A percentile compares a stretch with the other conserved stretches of the same genome.
Conservation (phyloP, 805 yeast species). For the Teunomyces atbi region DNA sequence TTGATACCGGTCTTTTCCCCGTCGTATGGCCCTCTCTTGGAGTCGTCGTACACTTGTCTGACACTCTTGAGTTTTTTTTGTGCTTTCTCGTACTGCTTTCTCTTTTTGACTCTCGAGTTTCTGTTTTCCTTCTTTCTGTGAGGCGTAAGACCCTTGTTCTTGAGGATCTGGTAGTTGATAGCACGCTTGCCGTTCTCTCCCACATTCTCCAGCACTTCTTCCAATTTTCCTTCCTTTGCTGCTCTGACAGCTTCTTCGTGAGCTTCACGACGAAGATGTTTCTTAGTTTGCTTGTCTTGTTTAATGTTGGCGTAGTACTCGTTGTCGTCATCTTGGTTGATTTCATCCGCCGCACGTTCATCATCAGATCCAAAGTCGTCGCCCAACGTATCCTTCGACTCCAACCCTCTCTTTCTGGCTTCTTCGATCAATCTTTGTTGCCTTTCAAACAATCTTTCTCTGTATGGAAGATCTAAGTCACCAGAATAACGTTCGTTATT, state of each 20-base stretch:
- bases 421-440: conserved; percentile 84
- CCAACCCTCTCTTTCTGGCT: conserved; percentile 78
- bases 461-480: conserved; percentile 88
- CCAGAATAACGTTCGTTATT: conserved; percentile 64
- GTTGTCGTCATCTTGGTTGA: conserved; percentile 48
- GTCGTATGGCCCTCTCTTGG: conserved; percentile 67
- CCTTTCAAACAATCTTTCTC: conserved; percentile 85
- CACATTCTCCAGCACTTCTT: conserved; percentile 62
- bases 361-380: conserved; percentile 51
- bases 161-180: conserved; percentile 87
- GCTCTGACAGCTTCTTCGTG: conserved; percentile 74
- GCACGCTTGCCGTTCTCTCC: conserved; percentile 92
- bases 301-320: conserved; percentile 60
- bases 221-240: conserved; percentile 79
- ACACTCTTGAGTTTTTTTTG: conserved; percentile 89
- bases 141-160: conserved; percentile 95
- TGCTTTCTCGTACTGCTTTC: conserved; percentile 93
- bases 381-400: conserved; percentile 54
- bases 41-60: conserved; percentile 81
- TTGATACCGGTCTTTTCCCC: conserved; percentile 98
- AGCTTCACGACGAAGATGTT: conserved; percentile 54
- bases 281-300: conserved; percentile 45
- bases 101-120: conserved; percentile 96
- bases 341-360: conserved; percentile 38
- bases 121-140: conserved; percentile 90